Percentiles rank a stretch among this genome's conserved stretches.
phyloP scores from a whole-genome alignment of 1,284 basidiomycete genomes.

The Gomphus sp. region DNA sequence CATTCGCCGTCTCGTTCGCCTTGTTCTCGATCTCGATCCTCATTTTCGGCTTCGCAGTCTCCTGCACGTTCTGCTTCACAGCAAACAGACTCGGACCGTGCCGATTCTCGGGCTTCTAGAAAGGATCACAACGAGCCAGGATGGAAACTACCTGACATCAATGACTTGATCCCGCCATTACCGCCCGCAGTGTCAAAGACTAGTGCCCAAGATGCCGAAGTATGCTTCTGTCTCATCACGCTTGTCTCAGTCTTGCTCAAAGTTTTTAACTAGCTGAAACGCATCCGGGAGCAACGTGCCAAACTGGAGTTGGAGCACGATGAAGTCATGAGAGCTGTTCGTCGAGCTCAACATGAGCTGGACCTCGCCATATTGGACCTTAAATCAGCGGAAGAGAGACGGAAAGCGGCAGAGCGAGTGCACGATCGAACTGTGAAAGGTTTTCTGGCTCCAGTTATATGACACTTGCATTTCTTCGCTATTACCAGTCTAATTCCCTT shows the following conservation, averaged over 20 bases:
- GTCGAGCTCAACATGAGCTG: constrained; percentile 49
- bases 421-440: constrained; percentile 7
- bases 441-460: neutral
- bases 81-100: neutral
- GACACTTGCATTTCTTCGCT: neutral
- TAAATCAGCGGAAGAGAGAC: constrained; percentile 43
- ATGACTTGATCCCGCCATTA: constrained; percentile 3
- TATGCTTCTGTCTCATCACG: neutral
- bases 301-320: constrained; percentile 32
- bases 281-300: constrained; percentile 29
- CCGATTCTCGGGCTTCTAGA: neutral
- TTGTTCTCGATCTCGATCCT: neutral
- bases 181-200: neutral
- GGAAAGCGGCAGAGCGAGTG: constrained; percentile 36
- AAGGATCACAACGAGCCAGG: neutral
- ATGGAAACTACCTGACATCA: constrained; percentile 2
- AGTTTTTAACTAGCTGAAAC: constrained; percentile 18
- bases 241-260: neutral
- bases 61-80: constrained; percentile 3
- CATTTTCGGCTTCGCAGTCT: neutral
- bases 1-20: constrained; percentile 3
- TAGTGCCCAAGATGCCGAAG: constrained; percentile 1
- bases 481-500: neutral
- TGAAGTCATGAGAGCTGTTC: constrained; percentile 31
- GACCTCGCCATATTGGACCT: constrained; percentile 51